Evolutionary conservation across 2,329 filamentous ascomycete species (phyloP).

Genomic region (Alternaria brassicicola): DNA sequence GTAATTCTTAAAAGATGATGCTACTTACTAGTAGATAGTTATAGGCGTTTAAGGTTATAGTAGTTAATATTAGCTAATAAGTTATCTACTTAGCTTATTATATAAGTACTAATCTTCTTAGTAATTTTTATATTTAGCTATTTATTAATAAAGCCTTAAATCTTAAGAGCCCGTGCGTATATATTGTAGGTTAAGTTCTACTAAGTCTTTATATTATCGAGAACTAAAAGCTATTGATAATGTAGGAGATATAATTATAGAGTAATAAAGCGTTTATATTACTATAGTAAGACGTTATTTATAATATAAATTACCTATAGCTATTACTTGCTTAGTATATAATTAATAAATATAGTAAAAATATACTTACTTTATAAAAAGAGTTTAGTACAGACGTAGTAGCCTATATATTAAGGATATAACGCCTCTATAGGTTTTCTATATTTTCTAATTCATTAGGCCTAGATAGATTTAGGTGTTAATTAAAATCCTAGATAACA

Average conservation of each 20-base stretch:
- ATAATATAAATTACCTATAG: background rate
- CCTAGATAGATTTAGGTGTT: background rate
- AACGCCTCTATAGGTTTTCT: background rate
- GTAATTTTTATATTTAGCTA: constrained; percentile 12
- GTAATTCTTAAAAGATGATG: background rate
- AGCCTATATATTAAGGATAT: background rate
- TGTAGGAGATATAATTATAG: background rate
- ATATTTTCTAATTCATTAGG: background rate
- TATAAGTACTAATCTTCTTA: background rate
- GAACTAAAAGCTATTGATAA: background rate
- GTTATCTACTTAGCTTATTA: no score
- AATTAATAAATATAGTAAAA: background rate
- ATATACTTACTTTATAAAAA: background rate
- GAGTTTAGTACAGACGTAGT: background rate
- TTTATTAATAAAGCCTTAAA: constrained; percentile 15
- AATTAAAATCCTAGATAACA: background rate
- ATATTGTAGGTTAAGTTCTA: constrained; percentile 19
- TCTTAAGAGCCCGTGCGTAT: constrained; percentile 3
- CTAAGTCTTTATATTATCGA: constrained; percentile 6
- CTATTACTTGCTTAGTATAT: background rate
- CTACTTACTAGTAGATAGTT: background rate
- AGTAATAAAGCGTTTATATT: background rate
- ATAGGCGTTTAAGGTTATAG: background rate
- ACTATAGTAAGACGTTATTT: background rate
- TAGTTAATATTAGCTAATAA: no score